Evolutionary conservation across 768 basidiomycete genomes (phyloP).

Genomic region (Phlebiopsis gigantea): DNA sequence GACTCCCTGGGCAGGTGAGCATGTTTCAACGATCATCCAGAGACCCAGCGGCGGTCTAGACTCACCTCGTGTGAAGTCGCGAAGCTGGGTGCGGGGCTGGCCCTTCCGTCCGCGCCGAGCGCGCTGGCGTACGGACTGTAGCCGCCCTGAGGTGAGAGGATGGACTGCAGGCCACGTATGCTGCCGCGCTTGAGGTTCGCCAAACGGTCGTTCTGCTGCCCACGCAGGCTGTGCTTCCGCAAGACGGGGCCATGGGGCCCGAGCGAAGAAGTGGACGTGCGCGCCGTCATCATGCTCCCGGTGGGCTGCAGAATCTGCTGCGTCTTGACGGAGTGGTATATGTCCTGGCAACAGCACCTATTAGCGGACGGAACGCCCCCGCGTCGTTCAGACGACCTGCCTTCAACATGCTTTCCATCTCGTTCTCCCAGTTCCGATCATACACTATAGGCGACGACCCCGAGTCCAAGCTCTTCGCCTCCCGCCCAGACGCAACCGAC

Average conservation of each 20-base stretch:
- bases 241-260: conserved; percentile 45
- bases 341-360: conserved; percentile 55
- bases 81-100: conserved; percentile 94
- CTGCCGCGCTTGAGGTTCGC: conserved; percentile 84
- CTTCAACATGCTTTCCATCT: conserved; percentile 85
- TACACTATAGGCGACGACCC: conserved; percentile 38
- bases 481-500: conserved; percentile 46
- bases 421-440: conserved; percentile 74
- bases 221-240: conserved; percentile 68
- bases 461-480: conserved; percentile 30
- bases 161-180: conserved; percentile 81
- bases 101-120: conserved; percentile 78
- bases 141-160: conserved; percentile 61
- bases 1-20: conserved; percentile 35
- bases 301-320: conserved; percentile 88
- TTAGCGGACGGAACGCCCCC: not conserved
- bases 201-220: conserved; percentile 61
- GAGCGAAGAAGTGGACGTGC: conserved; percentile 51
- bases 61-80: conserved; percentile 83
- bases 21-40: not conserved
- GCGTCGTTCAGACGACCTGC: too few species aligned
- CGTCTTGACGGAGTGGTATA: conserved; percentile 87
- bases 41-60: not conserved
- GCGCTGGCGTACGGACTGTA: conserved; percentile 81
- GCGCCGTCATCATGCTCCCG: conserved; percentile 34